Conservation (phyloP, 225 moss, liverwort and hornwort genomes). For the Physcomitrium patens region DNA sequence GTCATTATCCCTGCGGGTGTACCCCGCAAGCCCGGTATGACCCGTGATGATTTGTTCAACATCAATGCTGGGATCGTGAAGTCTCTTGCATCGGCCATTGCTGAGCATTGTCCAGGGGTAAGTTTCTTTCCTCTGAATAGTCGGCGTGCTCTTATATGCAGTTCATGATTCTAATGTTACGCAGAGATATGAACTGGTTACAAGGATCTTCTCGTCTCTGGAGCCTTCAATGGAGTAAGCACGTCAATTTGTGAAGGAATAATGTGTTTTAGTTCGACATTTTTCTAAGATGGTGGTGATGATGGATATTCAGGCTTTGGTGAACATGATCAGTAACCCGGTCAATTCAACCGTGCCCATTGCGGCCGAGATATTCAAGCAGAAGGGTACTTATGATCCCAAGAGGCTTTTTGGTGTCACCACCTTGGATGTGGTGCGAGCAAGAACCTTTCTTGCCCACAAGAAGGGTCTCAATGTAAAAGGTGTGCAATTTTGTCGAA, state of each 20-base stretch:
- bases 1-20: slow-evolving; percentile 73
- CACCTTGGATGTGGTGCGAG: slow-evolving; percentile 71
- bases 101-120: slow-evolving; percentile 66
- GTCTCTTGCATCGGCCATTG: slow-evolving; percentile 46
- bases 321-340: slow-evolving; percentile 77
- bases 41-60: slow-evolving; percentile 71
- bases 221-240: not conserved
- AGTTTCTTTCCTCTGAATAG: not conserved
- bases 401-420: slow-evolving; percentile 71
- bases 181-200: too few species aligned
- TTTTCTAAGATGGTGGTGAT: slow-evolving; percentile 11
- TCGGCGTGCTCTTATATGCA: too few species aligned
- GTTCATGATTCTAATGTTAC: too few species aligned
- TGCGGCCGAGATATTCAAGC: slow-evolving; percentile 68
- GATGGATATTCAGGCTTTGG: slow-evolving; percentile 56
- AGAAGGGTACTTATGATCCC: slow-evolving; percentile 58
- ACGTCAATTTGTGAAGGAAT: not conserved
- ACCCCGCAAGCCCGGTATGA: slow-evolving; percentile 74
- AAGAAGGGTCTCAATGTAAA: slow-evolving; percentile 50
- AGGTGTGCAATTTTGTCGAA: slow-evolving; percentile 23
- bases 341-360: slow-evolving; percentile 74
- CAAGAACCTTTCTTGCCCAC: slow-evolving; percentile 59
- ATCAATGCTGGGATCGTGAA: slow-evolving; percentile 73
- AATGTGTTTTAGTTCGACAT: not conserved
- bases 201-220: too few species aligned